phyloP scores from a whole-genome alignment of 306 rosid genomes.

The Vigna nakashimae region DNA sequence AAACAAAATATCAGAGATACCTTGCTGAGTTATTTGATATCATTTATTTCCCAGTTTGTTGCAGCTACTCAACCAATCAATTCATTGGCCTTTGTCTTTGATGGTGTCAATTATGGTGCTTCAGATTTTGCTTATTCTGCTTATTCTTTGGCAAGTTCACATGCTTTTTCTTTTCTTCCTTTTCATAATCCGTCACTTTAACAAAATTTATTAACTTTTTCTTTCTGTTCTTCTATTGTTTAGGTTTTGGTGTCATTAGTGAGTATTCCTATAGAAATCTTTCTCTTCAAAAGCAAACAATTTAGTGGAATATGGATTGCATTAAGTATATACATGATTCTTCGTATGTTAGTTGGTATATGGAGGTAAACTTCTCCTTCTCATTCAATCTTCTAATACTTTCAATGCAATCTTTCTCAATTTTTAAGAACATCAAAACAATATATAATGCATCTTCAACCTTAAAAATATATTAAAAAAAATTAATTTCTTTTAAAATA shows the following conservation, averaged over 20 bases:
- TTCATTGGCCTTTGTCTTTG: slow-evolving; percentile 88
- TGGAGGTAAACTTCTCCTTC: slow-evolving; percentile 67
- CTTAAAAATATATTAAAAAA: too few species aligned
- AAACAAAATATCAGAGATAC: too few species aligned
- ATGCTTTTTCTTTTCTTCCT: neutral
- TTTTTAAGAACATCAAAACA: neutral
- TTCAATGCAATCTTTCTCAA: neutral
- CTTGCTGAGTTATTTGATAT: neutral
- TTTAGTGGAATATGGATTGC: slow-evolving; percentile 92
- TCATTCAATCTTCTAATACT: neutral
- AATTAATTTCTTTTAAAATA: too few species aligned
- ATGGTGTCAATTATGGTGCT: slow-evolving; percentile 93
- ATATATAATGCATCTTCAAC: neutral
- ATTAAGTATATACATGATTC: slow-evolving; percentile 76
- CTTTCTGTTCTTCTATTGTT: neutral
- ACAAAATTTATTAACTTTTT: neutral
- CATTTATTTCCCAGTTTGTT: slow-evolving; percentile 60
- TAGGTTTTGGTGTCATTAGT: slow-evolving; percentile 74
- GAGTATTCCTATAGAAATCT: slow-evolving; percentile 59
- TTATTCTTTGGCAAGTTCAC: slow-evolving; percentile 69
- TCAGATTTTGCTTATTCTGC: slow-evolving; percentile 93
- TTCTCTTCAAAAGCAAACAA: slow-evolving; percentile 60
- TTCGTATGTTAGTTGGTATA: slow-evolving; percentile 76
- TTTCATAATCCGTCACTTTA: neutral
- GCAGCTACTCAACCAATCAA: slow-evolving; percentile 95